Base-by-base conservation (phyloP, 495 filamentous ascomycete genomes). In the Penicillium daleae region DNA sequence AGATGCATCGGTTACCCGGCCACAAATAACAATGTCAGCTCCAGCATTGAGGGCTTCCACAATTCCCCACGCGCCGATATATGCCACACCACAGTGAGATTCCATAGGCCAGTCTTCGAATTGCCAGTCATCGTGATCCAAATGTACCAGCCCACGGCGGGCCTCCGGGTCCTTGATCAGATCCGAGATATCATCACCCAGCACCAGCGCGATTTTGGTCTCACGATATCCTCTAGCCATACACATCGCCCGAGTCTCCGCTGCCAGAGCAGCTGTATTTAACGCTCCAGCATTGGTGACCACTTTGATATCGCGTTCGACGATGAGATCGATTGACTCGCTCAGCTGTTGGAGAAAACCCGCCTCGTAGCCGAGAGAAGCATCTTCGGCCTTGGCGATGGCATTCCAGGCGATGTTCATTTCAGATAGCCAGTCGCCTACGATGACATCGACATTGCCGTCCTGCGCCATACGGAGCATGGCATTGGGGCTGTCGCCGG, bases 321-420 rank as follows among this genome's bases (percentile, higher is more conserved):
- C 35, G 12, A 39, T 39, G 13, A 39, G 13, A 39, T 39, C 35
- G 13, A 39, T 39, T 0, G 35, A 39, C 35, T 39, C 35, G 35
- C 13, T 17, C 1, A 39, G 35, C 13, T 39, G 35, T 4, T 17
- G 5, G 13, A 39, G 35, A 39, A 39, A 39, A 3, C 35, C 35
- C 13, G 35, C 35, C 39, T 71, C 66, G 61, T 69, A 74, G 12
- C 63, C 61, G 22, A 62, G 48, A 15, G 63, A 56, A 26, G 67
- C 49, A 59, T 65, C 49, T 12, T 60, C 35, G 32, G 17, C 12
- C 50, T 66, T 69, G 15, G 64, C 44, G 32, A 66, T 61, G 22
- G 61, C 59, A 40, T 67, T 62, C 64, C 65, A 66, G 8, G 68
- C 68, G 22, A 73, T 65, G 39, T 74, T 74, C 58, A 71, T 65